These are phyloP conservation scores for Kodamaea suecica DNA, from an alignment of 1,139 yeast genomes.

Conservation along the genomic window DNA sequence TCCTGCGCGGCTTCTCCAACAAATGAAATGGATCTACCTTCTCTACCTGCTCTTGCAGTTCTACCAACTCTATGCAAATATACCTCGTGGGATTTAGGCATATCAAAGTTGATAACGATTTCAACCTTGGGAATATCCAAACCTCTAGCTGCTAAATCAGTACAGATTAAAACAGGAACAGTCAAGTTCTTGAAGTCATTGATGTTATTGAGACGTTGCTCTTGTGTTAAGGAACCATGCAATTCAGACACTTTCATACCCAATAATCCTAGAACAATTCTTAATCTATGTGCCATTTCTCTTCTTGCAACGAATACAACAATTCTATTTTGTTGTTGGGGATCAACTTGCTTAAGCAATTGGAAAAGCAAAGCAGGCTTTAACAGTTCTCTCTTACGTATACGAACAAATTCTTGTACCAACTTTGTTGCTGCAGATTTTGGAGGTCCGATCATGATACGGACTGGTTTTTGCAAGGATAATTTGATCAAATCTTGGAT, in stretches of 20 bases:
- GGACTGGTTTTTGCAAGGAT: slow-evolving; percentile 83
- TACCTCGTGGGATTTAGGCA: slow-evolving; percentile 89
- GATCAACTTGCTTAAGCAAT: slow-evolving; percentile 63
- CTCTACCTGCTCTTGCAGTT: slow-evolving; percentile 98
- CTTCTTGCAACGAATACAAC: slow-evolving; percentile 91
- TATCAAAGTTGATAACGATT: slow-evolving; percentile 87
- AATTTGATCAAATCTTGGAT: slow-evolving; percentile 85
- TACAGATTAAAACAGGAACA: slow-evolving; percentile 88
- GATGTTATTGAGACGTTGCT: slow-evolving; percentile 85
- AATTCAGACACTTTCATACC: slow-evolving; percentile 89
- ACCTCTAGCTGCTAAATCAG: slow-evolving; percentile 99
- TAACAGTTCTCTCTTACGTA: slow-evolving; percentile 80
- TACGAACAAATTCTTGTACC: slow-evolving; percentile 89
- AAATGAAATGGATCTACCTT: slow-evolving; percentile 86
- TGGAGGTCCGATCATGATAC: slow-evolving; percentile 96
- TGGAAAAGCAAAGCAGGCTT: slow-evolving; percentile 81
- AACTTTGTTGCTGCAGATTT: slow-evolving; percentile 86
- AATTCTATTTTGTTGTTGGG: slow-evolving; percentile 59
- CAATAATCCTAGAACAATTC: slow-evolving; percentile 79
- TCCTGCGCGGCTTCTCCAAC: slow-evolving; percentile 89
- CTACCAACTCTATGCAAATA: slow-evolving; percentile 98
- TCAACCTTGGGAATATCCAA: slow-evolving; percentile 97
- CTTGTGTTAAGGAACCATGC: slow-evolving; percentile 93
- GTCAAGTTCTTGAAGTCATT: slow-evolving; percentile 75
- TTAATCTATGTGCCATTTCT: slow-evolving; percentile 81